These are phyloP conservation scores for Lantana camara DNA, from an alignment of 257 asterid genomes.

Conservation along the genomic window DNA sequence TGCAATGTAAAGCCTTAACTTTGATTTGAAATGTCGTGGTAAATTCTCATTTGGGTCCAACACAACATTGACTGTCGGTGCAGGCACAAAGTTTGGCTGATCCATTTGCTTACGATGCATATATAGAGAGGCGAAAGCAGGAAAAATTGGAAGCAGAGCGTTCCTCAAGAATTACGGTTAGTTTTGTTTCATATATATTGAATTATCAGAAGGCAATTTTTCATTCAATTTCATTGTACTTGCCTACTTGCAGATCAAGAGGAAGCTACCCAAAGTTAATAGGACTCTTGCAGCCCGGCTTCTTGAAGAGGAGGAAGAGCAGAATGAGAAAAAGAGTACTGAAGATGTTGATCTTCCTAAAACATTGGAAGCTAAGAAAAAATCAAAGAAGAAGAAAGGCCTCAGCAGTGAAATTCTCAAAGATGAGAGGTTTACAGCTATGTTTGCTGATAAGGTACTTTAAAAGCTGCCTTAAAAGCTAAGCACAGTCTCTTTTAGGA, in stretches of 20 bases:
- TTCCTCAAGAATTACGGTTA: slow-evolving; percentile 80
- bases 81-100: slow-evolving; percentile 82
- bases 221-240: slow-evolving; percentile 6
- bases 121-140: slow-evolving; percentile 66
- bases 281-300: slow-evolving; percentile 52
- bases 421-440: slow-evolving; percentile 66
- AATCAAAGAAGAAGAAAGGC: slow-evolving; percentile 77
- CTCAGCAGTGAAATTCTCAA: slow-evolving; percentile 64
- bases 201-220: no score
- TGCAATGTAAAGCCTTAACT: not conserved
- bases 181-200: slow-evolving; percentile 20
- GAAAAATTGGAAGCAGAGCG: slow-evolving; percentile 62
- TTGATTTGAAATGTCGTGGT: not conserved
- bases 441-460: slow-evolving; percentile 75
- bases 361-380: slow-evolving; percentile 57
- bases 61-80: slow-evolving; percentile 14
- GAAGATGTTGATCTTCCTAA: slow-evolving; percentile 53
- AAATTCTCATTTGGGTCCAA: slow-evolving; percentile 20
- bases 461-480: not conserved
- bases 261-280: slow-evolving; percentile 81
- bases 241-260: slow-evolving; percentile 54
- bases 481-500: not conserved
- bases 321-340: slow-evolving; percentile 44
- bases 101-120: slow-evolving; percentile 78
- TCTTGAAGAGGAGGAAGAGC: slow-evolving; percentile 74